Evolutionary conservation across 257 asterid genomes (phyloP).

Genomic region (Nicotiana benthamiana): DNA sequence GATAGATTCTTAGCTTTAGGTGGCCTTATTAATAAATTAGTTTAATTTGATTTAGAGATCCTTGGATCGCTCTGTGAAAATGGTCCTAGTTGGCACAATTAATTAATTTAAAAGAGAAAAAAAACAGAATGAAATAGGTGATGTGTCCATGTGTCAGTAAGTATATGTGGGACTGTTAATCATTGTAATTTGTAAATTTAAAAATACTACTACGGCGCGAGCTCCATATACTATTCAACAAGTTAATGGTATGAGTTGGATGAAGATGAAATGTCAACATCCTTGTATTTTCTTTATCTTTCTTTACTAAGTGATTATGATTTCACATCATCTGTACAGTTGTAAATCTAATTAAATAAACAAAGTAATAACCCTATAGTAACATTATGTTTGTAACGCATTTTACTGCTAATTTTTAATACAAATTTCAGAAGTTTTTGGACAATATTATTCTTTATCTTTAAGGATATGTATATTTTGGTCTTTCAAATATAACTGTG

Average conservation of each 20-base stretch:
- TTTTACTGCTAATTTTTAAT: neutral
- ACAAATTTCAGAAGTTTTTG: too few relatives aligned
- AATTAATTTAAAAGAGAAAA: neutral
- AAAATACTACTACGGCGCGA: conserved; percentile 1
- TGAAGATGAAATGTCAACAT: conserved; percentile 43
- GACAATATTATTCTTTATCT: too few relatives aligned
- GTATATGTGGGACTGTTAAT: conserved; percentile 9
- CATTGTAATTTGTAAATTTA: conserved; percentile 29
- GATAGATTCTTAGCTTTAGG: conserved; percentile 24
- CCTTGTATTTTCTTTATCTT: conserved; percentile 9
- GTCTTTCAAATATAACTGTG: too few relatives aligned
- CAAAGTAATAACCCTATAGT: neutral
- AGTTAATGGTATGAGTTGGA: conserved; percentile 28
- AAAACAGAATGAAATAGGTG: neutral
- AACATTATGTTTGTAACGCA: neutral
- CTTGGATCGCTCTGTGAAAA: conserved; percentile 15
- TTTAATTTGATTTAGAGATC: conserved; percentile 14
- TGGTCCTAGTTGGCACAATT: conserved; percentile 13
- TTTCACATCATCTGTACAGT: conserved; percentile 1
- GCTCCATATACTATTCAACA: neutral
- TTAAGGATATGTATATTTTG: too few relatives aligned
- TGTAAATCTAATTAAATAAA: neutral
- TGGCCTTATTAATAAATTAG: neutral
- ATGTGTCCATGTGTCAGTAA: conserved; percentile 9
- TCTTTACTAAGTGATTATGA: neutral